These are phyloP conservation scores for Garcia nutans DNA, from an alignment of 345 rosid species.

Conservation along the genomic window DNA sequence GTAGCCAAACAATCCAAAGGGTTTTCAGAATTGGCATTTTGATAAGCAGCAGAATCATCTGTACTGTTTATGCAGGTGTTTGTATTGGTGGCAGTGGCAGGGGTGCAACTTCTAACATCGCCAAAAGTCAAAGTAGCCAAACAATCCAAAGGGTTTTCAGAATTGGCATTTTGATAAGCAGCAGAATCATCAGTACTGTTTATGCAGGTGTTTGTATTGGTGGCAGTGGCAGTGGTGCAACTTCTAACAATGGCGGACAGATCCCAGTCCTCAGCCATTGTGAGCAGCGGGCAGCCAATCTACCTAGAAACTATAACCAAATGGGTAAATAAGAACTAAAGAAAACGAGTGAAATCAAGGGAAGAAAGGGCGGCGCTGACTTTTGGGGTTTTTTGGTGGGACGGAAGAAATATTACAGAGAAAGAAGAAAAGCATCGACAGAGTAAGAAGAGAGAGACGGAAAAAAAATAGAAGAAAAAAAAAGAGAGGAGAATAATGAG, in stretches of 20 bases:
- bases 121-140: conserved; percentile 40
- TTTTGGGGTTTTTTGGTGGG: conserved; percentile 28
- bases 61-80: background rate
- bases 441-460: conserved; percentile 40
- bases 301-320: conserved; percentile 26
- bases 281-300: conserved; percentile 12
- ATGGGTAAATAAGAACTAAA: background rate
- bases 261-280: conserved; percentile 74
- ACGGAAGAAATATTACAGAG: conserved; percentile 7
- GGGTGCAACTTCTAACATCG: conserved; percentile 56
- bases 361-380: conserved; percentile 73
- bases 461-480: too few species aligned
- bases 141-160: conserved; percentile 33
- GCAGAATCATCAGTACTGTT: background rate
- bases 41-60: background rate
- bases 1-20: conserved; percentile 37
- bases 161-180: background rate
- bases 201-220: background rate
- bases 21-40: conserved; percentile 6
- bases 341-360: conserved; percentile 32
- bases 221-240: conserved; percentile 34
- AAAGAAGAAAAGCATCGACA: background rate
- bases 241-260: conserved; percentile 73
- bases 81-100: background rate
- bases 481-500: conserved; percentile 20